Percentiles rank a stretch among this genome's conserved stretches.
These are phyloP conservation scores for Seiridium cupressi DNA, from an alignment of 2,329 filamentous ascomycete species.

Conservation along the genomic window DNA sequence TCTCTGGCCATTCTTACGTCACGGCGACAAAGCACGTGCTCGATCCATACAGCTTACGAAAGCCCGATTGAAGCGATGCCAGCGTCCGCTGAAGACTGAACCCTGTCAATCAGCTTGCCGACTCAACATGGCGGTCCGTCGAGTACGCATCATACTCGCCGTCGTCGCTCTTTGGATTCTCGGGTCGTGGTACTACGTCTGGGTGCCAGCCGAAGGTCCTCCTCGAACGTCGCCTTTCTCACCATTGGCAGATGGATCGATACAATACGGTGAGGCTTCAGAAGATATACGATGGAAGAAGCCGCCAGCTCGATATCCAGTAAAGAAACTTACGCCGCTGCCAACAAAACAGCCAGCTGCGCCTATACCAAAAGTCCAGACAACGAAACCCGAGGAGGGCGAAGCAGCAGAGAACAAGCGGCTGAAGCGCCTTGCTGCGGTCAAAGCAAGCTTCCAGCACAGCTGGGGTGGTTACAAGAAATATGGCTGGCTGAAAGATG, in stretches of 20 bases:
- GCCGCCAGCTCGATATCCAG: slow-evolving; percentile 31
- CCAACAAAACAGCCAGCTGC: slow-evolving; percentile 39
- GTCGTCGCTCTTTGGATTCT: slow-evolving; percentile 26
- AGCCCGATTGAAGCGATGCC: background rate
- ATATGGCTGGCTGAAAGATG: slow-evolving; percentile 64
- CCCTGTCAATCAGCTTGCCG: background rate
- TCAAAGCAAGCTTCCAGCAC: slow-evolving; percentile 50
- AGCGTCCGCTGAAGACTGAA: background rate
- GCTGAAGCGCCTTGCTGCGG: slow-evolving; percentile 37
- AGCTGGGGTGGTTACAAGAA: slow-evolving; percentile 61
- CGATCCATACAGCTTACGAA: background rate
- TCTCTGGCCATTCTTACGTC: background rate
- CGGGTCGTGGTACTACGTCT: slow-evolving; percentile 29
- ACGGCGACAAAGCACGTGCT: background rate
- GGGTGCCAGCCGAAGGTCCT: slow-evolving; percentile 14
- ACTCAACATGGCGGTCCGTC: slow-evolving; percentile 25
- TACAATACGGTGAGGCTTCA: slow-evolving; percentile 8
- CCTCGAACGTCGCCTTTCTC: slow-evolving; percentile 6
- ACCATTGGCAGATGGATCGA: background rate
- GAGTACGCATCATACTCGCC: slow-evolving; percentile 25
- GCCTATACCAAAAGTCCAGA: slow-evolving; percentile 60
- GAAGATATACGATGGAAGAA: slow-evolving; percentile 27
- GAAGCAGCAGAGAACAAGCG: slow-evolving; percentile 30
- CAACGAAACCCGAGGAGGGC: slow-evolving; percentile 46
- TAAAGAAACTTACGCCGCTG: slow-evolving; percentile 29